Evolutionary conservation across 768 basidiomycete species (phyloP).

Genomic region (Xerocomellus amylosporus): DNA sequence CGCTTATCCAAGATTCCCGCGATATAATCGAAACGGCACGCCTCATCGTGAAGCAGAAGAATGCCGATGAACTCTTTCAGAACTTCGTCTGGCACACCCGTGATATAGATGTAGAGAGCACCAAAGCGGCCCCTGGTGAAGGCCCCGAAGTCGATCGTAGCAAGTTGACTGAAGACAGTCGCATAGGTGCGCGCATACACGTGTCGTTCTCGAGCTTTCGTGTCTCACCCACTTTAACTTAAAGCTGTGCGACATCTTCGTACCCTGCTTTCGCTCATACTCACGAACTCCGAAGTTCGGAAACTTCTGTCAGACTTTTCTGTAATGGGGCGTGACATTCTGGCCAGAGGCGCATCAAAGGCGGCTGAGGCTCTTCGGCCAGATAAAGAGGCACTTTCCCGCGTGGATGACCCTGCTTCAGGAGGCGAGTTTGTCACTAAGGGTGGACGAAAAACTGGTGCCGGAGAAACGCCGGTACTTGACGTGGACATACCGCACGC

Average conservation of each 20-base stretch:
- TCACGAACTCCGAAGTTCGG: conserved; percentile 91
- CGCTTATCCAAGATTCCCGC: conserved; percentile 71
- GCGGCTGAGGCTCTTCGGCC: conserved; percentile 71
- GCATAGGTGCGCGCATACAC: conserved; percentile 48
- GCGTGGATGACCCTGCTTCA: conserved; percentile 68
- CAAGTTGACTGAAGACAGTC: conserved; percentile 55
- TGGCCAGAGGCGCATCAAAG: conserved; percentile 70
- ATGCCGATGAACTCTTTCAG: conserved; percentile 88
- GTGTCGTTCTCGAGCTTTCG: background rate
- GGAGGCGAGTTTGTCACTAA: conserved; percentile 60
- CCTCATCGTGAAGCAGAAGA: conserved; percentile 77
- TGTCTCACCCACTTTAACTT: conserved; percentile 12
- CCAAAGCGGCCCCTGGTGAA: conserved; percentile 41
- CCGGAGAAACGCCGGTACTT: conserved; percentile 47
- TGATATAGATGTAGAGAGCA: conserved; percentile 39
- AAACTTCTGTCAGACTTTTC: conserved; percentile 82
- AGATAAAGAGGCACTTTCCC: conserved; percentile 52
- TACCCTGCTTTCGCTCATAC: conserved; percentile 78
- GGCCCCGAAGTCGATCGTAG: conserved; percentile 50
- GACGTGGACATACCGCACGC: conserved; percentile 46
- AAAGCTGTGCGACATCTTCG: conserved; percentile 82
- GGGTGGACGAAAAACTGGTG: conserved; percentile 40
- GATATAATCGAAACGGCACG: conserved; percentile 77
- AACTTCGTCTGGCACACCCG: conserved; percentile 84
- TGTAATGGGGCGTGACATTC: conserved; percentile 77